Base-by-base conservation (phyloP, 2,329 filamentous ascomycete species). In the Gnomoniopsis sp. region DNA sequence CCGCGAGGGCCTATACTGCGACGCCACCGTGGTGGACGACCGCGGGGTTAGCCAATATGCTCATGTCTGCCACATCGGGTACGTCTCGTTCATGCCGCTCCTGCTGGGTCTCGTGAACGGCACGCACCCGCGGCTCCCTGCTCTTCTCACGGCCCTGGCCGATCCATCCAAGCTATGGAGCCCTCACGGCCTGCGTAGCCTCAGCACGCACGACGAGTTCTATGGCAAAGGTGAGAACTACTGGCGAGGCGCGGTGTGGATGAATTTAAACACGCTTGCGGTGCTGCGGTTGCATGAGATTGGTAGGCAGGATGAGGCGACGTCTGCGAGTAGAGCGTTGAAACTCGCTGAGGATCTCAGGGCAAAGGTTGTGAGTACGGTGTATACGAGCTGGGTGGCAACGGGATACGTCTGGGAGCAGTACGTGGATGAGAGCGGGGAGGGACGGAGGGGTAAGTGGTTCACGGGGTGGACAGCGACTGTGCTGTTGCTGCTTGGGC, bases 1-100 rank as follows among this genome's bases (percentile, higher is more conserved):
- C 55, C 80, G 87, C 64, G 81, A 86, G 10, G 84, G 89, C 58
- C 88, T 87, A 51, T 96, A 91, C 76, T 97, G 93, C 69, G 93
- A 97, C 70, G 89, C 91, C 1, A 96, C 90, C 0, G 88, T 96
- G 61, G 91, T 89, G 11, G 36, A 65, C 15, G 58, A 44, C n/a
- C 65, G 64, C 22, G 50, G 57, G 59, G n/a, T 38, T 47, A 15
- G 48, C 58, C 43, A 70, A 68, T 64, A 60, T 47, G 44, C 61
- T 38, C 60, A 63, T 47, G 58, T 65, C 55, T 50, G 61, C 63
- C 46, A 64, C 58, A 46, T 66, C 46, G 64, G 64, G 51, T 57
- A 64, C 50, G 30, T 64, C 46, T 65, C 64, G 1, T 34, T 65
- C 2, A 59, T 65, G 17, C 65, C 65, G 21, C 55, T 67, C 8